These are phyloP conservation scores for Orbilia javanica DNA, from an alignment of 2,329 filamentous ascomycete genomes.

Conservation along the genomic window DNA sequence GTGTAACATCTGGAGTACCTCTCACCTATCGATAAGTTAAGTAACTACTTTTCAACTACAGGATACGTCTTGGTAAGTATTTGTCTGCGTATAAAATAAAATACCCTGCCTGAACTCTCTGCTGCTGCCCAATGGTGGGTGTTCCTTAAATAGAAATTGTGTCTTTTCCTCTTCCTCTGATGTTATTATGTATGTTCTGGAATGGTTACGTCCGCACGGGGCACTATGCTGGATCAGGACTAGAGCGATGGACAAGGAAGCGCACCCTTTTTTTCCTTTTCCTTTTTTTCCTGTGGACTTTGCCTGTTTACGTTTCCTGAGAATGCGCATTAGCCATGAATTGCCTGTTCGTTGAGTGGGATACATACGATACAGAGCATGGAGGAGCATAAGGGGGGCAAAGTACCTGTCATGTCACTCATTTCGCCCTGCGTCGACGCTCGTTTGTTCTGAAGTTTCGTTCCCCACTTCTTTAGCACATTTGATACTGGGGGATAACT, in stretches of 20 bases:
- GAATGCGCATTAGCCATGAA: background rate
- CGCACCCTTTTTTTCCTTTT: constrained; percentile 19
- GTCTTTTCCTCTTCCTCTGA: background rate
- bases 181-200: constrained; percentile 5
- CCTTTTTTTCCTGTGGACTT: background rate
- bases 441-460: no score
- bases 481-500: no score
- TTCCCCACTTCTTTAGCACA: no score
- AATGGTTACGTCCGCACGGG: constrained; percentile 44
- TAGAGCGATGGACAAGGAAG: constrained; percentile 5
- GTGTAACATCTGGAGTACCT: no score
- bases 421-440: constrained; percentile 38
- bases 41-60: no score
- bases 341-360: no score
- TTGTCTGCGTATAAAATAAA: no score
- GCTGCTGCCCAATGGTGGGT: background rate
- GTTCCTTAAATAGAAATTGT: constrained; percentile 29
- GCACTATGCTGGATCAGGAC: background rate
- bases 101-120: background rate
- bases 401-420: constrained; percentile 34
- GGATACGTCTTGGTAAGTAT: no score
- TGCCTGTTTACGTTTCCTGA: background rate
- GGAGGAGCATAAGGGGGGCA: background rate
- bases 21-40: no score
- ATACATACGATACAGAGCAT: no score